Conservation (phyloP, 75 land plant species). For the Selaginella moellendorffii region DNA sequence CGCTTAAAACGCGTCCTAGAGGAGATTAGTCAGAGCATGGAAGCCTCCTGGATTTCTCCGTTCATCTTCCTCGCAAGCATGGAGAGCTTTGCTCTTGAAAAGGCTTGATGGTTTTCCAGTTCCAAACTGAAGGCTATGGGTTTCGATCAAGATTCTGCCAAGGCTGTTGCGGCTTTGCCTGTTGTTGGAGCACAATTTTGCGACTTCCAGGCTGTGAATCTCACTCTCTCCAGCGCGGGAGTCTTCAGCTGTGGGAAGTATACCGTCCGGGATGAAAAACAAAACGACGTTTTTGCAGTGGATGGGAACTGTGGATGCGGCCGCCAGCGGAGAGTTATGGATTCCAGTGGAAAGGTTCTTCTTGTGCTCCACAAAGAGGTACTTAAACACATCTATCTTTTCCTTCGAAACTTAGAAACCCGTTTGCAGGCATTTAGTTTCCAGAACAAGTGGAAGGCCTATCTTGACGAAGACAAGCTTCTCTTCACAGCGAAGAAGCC, state of each 20-base stretch:
- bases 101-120: background rate
- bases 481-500: background rate
- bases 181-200: background rate
- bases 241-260: background rate
- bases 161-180: background rate
- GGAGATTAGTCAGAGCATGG: background rate
- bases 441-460: background rate
- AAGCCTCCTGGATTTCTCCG: background rate
- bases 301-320: background rate
- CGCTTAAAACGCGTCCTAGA: background rate
- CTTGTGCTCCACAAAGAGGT: background rate
- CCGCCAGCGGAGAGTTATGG: background rate
- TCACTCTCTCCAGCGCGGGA: background rate
- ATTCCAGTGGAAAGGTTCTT: background rate
- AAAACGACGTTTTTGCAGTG: background rate
- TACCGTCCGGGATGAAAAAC: background rate
- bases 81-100: background rate
- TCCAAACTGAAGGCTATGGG: background rate
- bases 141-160: background rate
- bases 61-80: background rate
- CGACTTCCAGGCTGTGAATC: background rate
- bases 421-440: background rate
- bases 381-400: background rate
- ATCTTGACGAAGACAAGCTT: background rate
- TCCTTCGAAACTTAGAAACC: no score